A percentile compares a stretch with the other conserved stretches of the same genome.
These are phyloP conservation scores for Biscogniauxia sp. DNA, from an alignment of 2,329 filamentous ascomycete genomes.

Conservation along the genomic window DNA sequence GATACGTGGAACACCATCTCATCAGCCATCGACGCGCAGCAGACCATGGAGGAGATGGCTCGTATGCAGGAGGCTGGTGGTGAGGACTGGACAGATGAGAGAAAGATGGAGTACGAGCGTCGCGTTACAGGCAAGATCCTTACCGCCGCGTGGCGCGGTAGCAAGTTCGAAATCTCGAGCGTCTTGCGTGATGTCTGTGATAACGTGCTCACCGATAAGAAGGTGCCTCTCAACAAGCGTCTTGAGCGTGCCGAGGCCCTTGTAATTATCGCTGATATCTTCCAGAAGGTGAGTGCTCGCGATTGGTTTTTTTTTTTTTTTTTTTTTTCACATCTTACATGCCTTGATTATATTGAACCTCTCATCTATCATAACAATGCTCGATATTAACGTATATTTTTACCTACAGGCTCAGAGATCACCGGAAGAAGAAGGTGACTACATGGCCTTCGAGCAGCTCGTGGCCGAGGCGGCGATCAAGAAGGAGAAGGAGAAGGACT, in stretches of 20 bases:
- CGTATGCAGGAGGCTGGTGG: conserved; percentile 91
- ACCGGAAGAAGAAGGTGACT: conserved; percentile 95
- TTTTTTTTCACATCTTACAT: neutral
- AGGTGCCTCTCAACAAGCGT: conserved; percentile 77
- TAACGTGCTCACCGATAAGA: conserved; percentile 74
- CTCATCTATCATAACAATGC: neutral
- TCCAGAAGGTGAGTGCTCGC: conserved; percentile 66
- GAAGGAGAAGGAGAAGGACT: conserved; percentile 85
- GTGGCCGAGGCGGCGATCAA: conserved; percentile 95
- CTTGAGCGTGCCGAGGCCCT: conserved; percentile 89
- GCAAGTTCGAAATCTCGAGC: conserved; percentile 97
- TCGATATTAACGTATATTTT: conserved; percentile 7
- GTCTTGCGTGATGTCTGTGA: conserved; percentile 95
- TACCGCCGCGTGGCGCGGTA: conserved; percentile 92
- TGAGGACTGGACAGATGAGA: conserved; percentile 98
- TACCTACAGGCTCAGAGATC: conserved; percentile 71
- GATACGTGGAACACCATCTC: conserved; percentile 98
- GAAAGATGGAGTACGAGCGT: conserved; percentile 91
- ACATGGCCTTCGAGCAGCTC: conserved; percentile 97
- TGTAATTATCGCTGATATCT: conserved; percentile 84
- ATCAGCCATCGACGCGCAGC: conserved; percentile 92
- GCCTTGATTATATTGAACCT: neutral
- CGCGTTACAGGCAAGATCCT: conserved; percentile 97
- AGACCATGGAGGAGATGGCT: conserved; percentile 99
- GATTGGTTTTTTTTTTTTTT: conserved; percentile 1